phyloP scores from a whole-genome alignment of 345 rosid species.

The Stellera chamaejasme region DNA sequence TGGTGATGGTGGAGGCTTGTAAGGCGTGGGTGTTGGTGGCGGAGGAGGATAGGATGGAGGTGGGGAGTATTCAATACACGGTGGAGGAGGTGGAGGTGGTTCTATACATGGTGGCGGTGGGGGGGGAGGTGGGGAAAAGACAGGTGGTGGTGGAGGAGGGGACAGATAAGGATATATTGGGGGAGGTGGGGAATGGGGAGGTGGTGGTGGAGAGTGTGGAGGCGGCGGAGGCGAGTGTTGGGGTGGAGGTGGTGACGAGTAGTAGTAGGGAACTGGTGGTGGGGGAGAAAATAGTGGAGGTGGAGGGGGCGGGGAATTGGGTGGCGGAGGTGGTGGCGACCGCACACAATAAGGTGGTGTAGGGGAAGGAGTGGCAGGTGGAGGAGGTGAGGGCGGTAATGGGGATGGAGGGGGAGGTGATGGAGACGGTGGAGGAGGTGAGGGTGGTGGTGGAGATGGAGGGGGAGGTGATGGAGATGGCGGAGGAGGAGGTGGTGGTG shows the following conservation, averaged over 20 bases:
- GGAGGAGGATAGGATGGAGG: conserved; percentile 33
- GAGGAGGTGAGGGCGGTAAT: conserved; percentile 24
- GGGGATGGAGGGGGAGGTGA: conserved; percentile 17
- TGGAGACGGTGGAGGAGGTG: conserved; percentile 26
- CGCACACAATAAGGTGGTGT: conserved; percentile 20
- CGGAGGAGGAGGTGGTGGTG: conserved; percentile 25
- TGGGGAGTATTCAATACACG: conserved; percentile 40
- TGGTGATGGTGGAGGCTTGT: conserved; percentile 23
- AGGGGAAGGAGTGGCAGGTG: conserved; percentile 24
- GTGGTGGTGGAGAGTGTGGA: conserved; percentile 22
- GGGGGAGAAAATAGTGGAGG: conserved; percentile 32
- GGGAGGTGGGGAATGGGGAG: conserved; percentile 40
- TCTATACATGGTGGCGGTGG: conserved; percentile 52
- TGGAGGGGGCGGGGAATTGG: conserved; percentile 33
- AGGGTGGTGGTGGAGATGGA: conserved; percentile 26
- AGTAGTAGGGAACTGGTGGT: conserved; percentile 30
- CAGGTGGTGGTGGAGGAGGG: conserved; percentile 49
- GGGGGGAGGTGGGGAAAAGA: conserved; percentile 42
- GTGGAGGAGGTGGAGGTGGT: conserved; percentile 57
- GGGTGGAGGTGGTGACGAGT: conserved; percentile 47
- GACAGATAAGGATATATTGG: conserved; percentile 35
- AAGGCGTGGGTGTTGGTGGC: conserved; percentile 28
- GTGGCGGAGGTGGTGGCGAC: conserved; percentile 32
- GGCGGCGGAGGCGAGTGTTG: conserved; percentile 28
- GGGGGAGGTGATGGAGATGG: conserved; percentile 19